Evolutionary conservation across 768 basidiomycete genomes (phyloP).

Genomic region (Kwoniella heveanensis): DNA sequence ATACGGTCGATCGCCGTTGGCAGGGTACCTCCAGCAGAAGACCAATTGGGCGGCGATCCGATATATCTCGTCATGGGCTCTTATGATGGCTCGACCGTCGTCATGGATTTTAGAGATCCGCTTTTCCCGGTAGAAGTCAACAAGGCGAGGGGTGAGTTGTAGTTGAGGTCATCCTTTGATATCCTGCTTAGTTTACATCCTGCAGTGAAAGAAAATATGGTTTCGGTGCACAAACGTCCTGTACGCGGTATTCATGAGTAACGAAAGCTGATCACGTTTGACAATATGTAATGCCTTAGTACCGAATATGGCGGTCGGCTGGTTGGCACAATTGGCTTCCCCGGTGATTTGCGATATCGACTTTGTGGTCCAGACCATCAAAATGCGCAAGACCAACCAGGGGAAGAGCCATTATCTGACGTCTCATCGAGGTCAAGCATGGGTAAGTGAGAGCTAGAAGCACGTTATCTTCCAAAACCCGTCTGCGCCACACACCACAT

Average conservation of each 20-base stretch:
- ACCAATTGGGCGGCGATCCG: conserved; percentile 32
- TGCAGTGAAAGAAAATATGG: no score
- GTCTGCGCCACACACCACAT: no score
- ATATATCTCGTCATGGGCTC: conserved; percentile 26
- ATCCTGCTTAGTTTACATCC: no score
- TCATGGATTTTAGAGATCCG: conserved; percentile 43
- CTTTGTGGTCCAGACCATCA: conserved; percentile 24
- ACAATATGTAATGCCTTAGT: conserved; percentile 15
- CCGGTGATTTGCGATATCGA: conserved; percentile 36
- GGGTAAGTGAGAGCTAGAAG: conserved; percentile 63
- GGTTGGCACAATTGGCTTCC: conserved; percentile 30
- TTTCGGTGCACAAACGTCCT: no score
- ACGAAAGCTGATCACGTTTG: no score
- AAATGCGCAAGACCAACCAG: conserved; percentile 16
- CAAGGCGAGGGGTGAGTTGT: conserved; percentile 34
- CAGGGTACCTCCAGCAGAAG: conserved; percentile 25
- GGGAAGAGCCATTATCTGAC: conserved; percentile 6
- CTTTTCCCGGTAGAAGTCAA: conserved; percentile 25
- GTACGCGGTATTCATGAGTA: background rate
- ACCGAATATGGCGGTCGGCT: conserved; percentile 33
- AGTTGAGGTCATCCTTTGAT: no score
- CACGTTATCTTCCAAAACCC: no score
- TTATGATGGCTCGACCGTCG: conserved; percentile 33
- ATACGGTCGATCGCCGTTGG: conserved; percentile 31
- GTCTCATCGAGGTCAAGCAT: conserved; percentile 67